Conservation (phyloP, 805 yeast genomes). For the Candida awuae region DNA sequence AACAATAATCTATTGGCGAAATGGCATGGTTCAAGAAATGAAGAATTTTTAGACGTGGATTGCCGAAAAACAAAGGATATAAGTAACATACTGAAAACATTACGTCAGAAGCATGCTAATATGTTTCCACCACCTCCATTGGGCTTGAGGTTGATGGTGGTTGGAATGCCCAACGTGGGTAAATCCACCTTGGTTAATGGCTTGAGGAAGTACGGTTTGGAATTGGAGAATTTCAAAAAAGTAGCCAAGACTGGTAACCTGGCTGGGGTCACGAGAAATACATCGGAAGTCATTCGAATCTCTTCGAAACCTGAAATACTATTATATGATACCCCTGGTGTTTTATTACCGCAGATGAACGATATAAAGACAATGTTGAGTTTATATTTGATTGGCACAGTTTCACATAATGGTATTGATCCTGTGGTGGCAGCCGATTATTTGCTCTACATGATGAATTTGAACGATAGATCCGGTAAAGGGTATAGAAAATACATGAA, state of each 20-base stretch:
- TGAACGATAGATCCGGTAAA: slow-evolving; percentile 42
- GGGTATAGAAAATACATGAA: slow-evolving; percentile 39
- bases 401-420: slow-evolving; percentile 52
- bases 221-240: slow-evolving; percentile 34
- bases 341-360: slow-evolving; percentile 67
- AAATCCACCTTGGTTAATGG: slow-evolving; percentile 82
- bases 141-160: slow-evolving; percentile 67
- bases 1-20: slow-evolving; percentile 30
- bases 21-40: slow-evolving; percentile 37
- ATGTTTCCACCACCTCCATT: slow-evolving; percentile 72
- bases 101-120: slow-evolving; percentile 38
- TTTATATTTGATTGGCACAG: slow-evolving; percentile 67
- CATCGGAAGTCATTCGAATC: slow-evolving; percentile 68
- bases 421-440: slow-evolving; percentile 85
- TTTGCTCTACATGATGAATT: slow-evolving; percentile 63
- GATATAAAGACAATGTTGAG: slow-evolving; percentile 65
- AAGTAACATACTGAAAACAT: slow-evolving; percentile 38
- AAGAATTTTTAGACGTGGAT: slow-evolving; percentile 48
- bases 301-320: slow-evolving; percentile 53
- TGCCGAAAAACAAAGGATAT: slow-evolving; percentile 46
- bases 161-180: slow-evolving; percentile 98
- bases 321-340: slow-evolving; percentile 90
- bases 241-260: slow-evolving; percentile 81
- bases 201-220: slow-evolving; percentile 38
- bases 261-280: slow-evolving; percentile 83